Base-by-base conservation (phyloP, 257 asterid species). In the Solanum microdontum region DNA sequence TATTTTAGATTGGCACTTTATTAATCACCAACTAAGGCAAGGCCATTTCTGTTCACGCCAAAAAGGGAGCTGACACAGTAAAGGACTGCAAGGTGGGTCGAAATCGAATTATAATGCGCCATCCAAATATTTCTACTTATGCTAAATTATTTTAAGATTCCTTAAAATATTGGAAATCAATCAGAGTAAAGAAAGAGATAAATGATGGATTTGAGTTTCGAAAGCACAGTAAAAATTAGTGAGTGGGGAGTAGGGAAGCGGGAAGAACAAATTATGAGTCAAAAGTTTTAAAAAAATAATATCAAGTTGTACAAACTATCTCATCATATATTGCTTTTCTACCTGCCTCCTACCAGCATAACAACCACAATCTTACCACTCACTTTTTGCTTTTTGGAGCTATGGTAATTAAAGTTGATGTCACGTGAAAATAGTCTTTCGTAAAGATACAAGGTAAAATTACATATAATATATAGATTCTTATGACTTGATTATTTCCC, bases 231-330 rank as follows among this genome's bases (percentile, higher is more conserved):
- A 26, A 17, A 45, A 76, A 14, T 28, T 8, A 88, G 85, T 85
- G 86, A 48, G 82, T 89, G 83, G 48, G 45, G 21, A 70, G 19
- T 28, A 80, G 24, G 68, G 40, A 80, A 28, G 85, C 85, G 28
- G 17, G 40, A 80, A 82, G 30, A 48, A 87, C 58, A 26, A 76
- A 84, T 86, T 6, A 75, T 85, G 72, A 70, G 90, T 89, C 89
- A 87, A 88, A 86, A 37, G 24, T 24, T n/a, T 1, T 5, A 6
- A 15, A 51, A 32, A 72, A 55, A 64, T 33, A 86, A 55, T 74
- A 32, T 84, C 12, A 12, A 51, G 87, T 84, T 24, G 33, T 75
- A 77, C 89, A 69, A 12, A 64, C 15, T 75, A 58, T 66, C 87
- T 83, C 80, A 83, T 83, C 73, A 76, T 62, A 40, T 58, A 28